These are phyloP conservation scores for Arabis alpina DNA, from an alignment of 345 rosid genomes.

Conservation along the genomic window DNA sequence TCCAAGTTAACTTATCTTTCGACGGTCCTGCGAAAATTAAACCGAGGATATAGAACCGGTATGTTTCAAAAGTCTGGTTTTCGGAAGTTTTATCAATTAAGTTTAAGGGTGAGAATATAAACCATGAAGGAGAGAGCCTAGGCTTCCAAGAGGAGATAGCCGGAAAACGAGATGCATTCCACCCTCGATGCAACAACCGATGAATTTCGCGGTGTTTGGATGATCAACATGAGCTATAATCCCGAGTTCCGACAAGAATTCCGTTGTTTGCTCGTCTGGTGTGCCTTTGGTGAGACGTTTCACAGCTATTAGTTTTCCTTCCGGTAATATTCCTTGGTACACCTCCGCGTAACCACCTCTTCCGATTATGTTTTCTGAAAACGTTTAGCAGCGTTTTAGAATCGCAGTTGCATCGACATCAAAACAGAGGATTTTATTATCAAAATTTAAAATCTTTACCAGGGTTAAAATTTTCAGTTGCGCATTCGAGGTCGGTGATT, in stretches of 20 bases:
- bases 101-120: slow-evolving; percentile 19
- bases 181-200: slow-evolving; percentile 82
- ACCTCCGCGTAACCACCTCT: slow-evolving; percentile 93
- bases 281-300: slow-evolving; percentile 78
- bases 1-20: slow-evolving; percentile 65
- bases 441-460: slow-evolving; percentile 41
- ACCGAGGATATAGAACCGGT: background rate
- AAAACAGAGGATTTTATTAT: background rate
- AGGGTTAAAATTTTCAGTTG: slow-evolving; percentile 69
- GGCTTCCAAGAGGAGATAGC: slow-evolving; percentile 77
- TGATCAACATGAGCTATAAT: slow-evolving; percentile 86
- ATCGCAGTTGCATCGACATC: background rate
- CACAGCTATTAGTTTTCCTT: slow-evolving; percentile 74
- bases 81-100: background rate
- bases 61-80: slow-evolving; percentile 3
- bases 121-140: slow-evolving; percentile 86
- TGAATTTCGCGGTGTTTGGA: slow-evolving; percentile 84
- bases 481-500: slow-evolving; percentile 60
- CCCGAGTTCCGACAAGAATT: slow-evolving; percentile 83
- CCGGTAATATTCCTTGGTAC: slow-evolving; percentile 65
- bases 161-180: slow-evolving; percentile 85
- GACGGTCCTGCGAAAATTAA: slow-evolving; percentile 48
- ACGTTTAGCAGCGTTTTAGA: background rate
- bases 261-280: slow-evolving; percentile 61
- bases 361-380: slow-evolving; percentile 80